Conservation (phyloP, 495 filamentous ascomycete genomes). For the Neurospora tetraspora region DNA sequence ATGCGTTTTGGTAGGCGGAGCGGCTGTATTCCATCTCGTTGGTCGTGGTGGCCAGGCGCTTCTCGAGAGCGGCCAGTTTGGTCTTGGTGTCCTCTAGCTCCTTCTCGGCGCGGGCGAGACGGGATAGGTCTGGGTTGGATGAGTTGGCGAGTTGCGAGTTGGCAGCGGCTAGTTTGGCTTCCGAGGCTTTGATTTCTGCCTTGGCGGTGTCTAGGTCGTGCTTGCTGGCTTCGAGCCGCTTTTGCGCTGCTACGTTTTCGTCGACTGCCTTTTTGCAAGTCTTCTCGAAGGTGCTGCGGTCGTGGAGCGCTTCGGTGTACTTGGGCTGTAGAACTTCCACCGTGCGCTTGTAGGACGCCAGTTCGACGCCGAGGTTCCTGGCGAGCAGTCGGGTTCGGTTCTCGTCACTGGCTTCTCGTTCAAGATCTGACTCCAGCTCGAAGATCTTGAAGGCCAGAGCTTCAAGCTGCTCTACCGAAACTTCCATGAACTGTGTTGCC, state of each 20-base stretch:
- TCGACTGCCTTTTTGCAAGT: conserved; percentile 19
- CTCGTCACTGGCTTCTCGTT: conserved; percentile 14
- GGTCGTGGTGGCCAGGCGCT: conserved; percentile 27
- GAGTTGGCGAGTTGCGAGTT: conserved; percentile 38
- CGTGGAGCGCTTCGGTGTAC: conserved; percentile 28
- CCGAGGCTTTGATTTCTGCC: conserved; percentile 36
- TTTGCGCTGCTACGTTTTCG: conserved; percentile 1
- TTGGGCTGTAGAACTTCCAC: conserved; percentile 17
- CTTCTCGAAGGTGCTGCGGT: conserved; percentile 29
- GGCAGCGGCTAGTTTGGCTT: conserved; percentile 40
- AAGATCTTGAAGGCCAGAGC: conserved; percentile 22
- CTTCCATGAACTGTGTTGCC: conserved; percentile 8
- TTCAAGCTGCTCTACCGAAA: conserved; percentile 29
- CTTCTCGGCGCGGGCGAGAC: conserved; percentile 35
- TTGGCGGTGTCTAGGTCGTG: conserved; percentile 38
- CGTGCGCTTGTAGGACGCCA: conserved; percentile 17
- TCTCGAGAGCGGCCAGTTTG: conserved; percentile 31
- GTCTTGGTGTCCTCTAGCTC: conserved; percentile 17
- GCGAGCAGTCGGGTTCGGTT: conserved; percentile 17
- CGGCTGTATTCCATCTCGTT: conserved; percentile 50
- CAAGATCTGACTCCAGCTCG: conserved; percentile 18
- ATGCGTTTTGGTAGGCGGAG: conserved; percentile 54
- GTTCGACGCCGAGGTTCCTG: conserved; percentile 21
- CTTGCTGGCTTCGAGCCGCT: conserved; percentile 29
- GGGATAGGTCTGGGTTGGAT: conserved; percentile 37